Evolutionary conservation across 345 rosid genomes (phyloP).

Genomic region (Sapria himalayana): DNA sequence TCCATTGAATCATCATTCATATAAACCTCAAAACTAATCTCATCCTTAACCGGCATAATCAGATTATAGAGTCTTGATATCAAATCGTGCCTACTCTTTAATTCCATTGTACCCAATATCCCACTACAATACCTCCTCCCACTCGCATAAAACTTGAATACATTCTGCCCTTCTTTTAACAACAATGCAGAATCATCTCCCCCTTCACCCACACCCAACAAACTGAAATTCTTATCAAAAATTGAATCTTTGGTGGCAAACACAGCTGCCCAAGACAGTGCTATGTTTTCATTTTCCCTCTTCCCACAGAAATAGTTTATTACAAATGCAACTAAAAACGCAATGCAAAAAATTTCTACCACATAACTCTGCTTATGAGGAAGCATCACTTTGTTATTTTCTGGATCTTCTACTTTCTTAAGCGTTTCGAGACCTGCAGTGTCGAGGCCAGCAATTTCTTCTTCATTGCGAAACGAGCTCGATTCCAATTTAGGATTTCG

Average conservation of each 20-base stretch:
- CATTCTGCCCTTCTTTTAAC: constrained; percentile 72
- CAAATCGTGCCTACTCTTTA: constrained; percentile 90
- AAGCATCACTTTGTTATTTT: constrained; percentile 3
- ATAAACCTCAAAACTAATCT: constrained; percentile 72
- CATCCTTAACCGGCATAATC: constrained; percentile 77
- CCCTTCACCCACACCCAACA: constrained; percentile 58
- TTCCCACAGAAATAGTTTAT: constrained; percentile 75
- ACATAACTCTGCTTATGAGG: constrained; percentile 23
- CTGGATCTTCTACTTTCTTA: constrained; percentile 3
- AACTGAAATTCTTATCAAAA: constrained; percentile 72
- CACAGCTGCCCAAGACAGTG: constrained; percentile 74
- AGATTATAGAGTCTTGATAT: constrained; percentile 47
- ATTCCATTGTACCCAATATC: constrained; percentile 79
- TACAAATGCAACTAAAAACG: constrained; percentile 36
- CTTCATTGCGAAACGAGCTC: constrained; percentile 96
- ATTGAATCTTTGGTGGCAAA: constrained; percentile 52
- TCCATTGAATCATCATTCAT: constrained; percentile 94
- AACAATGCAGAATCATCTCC: constrained; percentile 68
- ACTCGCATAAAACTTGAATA: constrained; percentile 84
- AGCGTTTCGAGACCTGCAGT: constrained; percentile 12
- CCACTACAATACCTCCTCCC: constrained; percentile 91
- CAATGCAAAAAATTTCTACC: constrained; percentile 42
- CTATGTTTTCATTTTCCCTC: constrained; percentile 69
- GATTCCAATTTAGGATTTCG: no score
- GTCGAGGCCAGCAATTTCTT: constrained; percentile 79